Conservation (phyloP, 1,284 basidiomycete species). For the Pseudozyma thailandica region DNA sequence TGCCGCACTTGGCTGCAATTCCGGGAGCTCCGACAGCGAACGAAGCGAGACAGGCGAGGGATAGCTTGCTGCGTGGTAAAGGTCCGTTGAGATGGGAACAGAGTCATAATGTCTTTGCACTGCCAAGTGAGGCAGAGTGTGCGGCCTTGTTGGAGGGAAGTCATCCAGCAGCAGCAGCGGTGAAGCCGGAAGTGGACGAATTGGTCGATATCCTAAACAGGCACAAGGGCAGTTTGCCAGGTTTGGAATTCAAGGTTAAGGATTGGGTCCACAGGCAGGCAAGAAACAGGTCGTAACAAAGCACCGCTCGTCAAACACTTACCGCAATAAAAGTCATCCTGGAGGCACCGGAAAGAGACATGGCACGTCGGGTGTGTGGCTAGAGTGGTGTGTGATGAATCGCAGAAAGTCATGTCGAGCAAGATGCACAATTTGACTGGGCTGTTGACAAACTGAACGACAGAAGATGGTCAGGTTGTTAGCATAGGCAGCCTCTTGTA, state of each 20-base stretch:
- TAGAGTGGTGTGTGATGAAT: too few species aligned
- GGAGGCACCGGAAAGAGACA: too few species aligned
- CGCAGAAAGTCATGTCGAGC: too few species aligned
- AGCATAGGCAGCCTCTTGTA: too few species aligned
- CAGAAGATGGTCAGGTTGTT: too few species aligned
- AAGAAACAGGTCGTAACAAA: too few species aligned
- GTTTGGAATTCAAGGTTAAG: constrained; percentile 51
- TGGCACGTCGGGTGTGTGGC: too few species aligned
- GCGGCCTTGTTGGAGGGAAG: constrained; percentile 56
- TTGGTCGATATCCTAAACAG: constrained; percentile 43
- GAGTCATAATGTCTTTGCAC: constrained; percentile 58
- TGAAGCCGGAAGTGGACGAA: constrained; percentile 42
- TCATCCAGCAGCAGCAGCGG: constrained; percentile 60
- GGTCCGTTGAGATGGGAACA: constrained; percentile 63
- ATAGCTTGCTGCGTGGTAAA: constrained; percentile 45
- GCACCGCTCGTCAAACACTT: too few species aligned
- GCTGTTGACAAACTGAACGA: too few species aligned
- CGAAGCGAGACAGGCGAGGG: constrained; percentile 44
- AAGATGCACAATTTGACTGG: too few species aligned
- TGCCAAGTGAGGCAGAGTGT: constrained; percentile 64
- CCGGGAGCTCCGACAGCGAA: constrained; percentile 16
- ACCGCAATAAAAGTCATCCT: too few species aligned
- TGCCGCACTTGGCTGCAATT: constrained; percentile 42
- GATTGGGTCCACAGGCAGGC: constrained; percentile 48
- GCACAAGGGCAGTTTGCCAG: constrained; percentile 52